Evolutionary conservation across 441 rosid genomes (phyloP), one percentile per base, ranked within the genome.

Genomic region (California macrophylla): DNA sequence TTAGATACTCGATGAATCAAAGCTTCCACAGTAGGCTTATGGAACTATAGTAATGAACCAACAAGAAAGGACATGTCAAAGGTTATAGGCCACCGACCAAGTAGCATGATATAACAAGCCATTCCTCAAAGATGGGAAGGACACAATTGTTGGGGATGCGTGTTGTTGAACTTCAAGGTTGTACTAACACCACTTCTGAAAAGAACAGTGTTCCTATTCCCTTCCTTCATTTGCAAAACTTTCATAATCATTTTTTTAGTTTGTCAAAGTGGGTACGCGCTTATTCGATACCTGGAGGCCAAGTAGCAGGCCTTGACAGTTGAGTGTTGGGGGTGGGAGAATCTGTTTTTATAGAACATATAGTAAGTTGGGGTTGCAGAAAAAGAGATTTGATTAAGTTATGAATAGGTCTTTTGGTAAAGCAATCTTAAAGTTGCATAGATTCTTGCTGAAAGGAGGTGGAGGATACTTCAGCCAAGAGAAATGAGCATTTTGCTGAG

Each of bases 311-410:
- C 12, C 12, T 40, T 10, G 50, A 40, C 50, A 40, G 50, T 42
- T 52, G 60, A 52, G 60, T 52, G 60, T 21, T 18, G 60, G 60
- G 24, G 25, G 60, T 52, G 60, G 60, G 25, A 52, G 60, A 52
- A 52, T 52, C 60, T 52, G 60, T 52, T 16, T 52, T 52, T 52
- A 4, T 1, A 45, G 18, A 15, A 45, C 52, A 45, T 52, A 6
- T 52, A 52, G 1, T 52, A 52, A 52, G 56, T 47, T 47, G 56
- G 56, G 56, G 18, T 47, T 47, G 21, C 56, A 47, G 56, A 47
- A 6, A 47, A 47, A 47, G 20, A 16, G 56, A 47, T n/a, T 47
- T n/a, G 56, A 47, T 47, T 47, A 6, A 15, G 56, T 47, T 15
- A 47, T 45, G 42, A 18, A 52, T 52, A 10, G 15, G 25, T 52